Base-by-base conservation (phyloP, 768 basidiomycete species). In the Asterophora lycoperdoides region DNA sequence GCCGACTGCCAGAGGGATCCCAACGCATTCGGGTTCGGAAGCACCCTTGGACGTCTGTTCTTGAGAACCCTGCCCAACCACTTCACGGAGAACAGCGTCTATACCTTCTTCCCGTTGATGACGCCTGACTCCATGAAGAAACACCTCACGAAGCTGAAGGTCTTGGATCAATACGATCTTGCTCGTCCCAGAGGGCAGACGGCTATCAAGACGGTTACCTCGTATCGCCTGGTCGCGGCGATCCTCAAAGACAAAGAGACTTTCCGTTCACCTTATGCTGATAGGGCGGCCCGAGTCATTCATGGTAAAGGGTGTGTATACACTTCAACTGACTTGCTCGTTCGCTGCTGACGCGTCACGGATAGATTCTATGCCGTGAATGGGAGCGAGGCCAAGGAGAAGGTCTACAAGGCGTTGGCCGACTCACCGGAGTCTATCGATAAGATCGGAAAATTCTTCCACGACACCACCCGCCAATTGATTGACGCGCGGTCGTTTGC, bases 61-160 rank as follows among this genome's bases (percentile, higher is more conserved):
- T 69, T 89, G 41, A 86, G 90, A 39, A 81, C 79, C 15, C 74
- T 92, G 1, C 89, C 90, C 1, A 66, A 80, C 41, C 68, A 88
- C 60, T 92, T 75, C 66, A 74, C 76, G 0, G 75, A 78, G 56
- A 81, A 85, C 62, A 87, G 84, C 51, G 68, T 79, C 40, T 92
- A 88, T 61, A 81, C 90, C 3, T 90, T 87, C 79, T 92, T 91
- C 83, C 86, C 90, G n/a, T 72, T 92, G 37, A 83, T 91, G 81
- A 86, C 84, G 0, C 90, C 89, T 3, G 69, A 74, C 0, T 63
- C 80, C 2, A 90, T 91, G 88, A 68, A 78, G 50, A 65, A 58
- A 1, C 63, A 82, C 60, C 67, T 91, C 46, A 71, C 61, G 44
- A 77, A 86, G 28, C 58, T 90, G 30, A 75, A 76, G 34, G 67